Evolutionary conservation across 2,329 filamentous ascomycete species (phyloP).

Genomic region (Diplocarpon mali): DNA sequence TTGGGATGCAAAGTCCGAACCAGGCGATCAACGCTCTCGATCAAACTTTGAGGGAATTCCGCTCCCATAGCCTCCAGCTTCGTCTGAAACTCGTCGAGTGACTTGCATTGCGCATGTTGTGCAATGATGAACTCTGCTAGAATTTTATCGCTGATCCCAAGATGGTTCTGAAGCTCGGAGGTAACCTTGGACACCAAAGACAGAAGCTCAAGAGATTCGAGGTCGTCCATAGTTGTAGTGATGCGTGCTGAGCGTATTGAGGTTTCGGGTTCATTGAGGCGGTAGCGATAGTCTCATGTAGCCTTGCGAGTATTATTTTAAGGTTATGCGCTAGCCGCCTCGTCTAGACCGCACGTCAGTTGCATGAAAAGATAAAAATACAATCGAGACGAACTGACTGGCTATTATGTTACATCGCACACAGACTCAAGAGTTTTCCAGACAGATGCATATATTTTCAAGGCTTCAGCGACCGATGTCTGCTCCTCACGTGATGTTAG

Average conservation of each 20-base stretch:
- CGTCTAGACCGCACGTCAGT: background rate
- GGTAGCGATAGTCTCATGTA: background rate
- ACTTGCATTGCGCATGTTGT: conserved; percentile 66
- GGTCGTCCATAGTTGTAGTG: conserved; percentile 39
- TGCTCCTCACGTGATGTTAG: too few species aligned
- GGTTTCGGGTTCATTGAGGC: background rate
- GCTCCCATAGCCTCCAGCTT: conserved; percentile 67
- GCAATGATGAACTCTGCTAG: conserved; percentile 94
- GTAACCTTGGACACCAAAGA: conserved; percentile 93
- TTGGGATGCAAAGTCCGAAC: conserved; percentile 85
- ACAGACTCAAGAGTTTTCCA: background rate
- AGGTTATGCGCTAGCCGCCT: background rate
- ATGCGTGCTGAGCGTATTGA: background rate
- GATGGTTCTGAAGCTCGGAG: conserved; percentile 86
- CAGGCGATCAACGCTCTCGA: conserved; percentile 84
- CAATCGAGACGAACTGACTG: too few species aligned
- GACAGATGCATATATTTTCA: background rate
- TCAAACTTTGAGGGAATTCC: conserved; percentile 72
- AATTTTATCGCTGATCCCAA: conserved; percentile 86
- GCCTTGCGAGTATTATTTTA: background rate
- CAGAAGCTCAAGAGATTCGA: conserved; percentile 82
- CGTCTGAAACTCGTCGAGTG: conserved; percentile 62
- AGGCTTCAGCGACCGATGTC: too few species aligned
- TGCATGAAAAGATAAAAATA: too few species aligned
- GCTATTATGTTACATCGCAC: too few species aligned